Percentiles rank a stretch among this genome's conserved stretches.
Conservation (phyloP, 2,329 filamentous ascomycete genomes). For the Arthrobotrys megalospora region DNA sequence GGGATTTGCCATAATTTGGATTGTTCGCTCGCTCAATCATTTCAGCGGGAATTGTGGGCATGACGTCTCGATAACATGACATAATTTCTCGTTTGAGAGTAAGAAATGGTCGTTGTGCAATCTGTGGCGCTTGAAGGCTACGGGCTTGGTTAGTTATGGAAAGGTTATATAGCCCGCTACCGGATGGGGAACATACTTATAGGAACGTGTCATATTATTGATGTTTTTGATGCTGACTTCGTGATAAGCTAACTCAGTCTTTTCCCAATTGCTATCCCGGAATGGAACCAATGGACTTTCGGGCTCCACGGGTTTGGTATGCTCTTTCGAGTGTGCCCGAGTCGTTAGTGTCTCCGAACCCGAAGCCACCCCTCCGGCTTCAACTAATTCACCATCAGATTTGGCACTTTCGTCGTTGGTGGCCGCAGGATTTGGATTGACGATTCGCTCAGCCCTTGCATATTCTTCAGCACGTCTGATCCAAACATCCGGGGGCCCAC, state of each 20-base stretch:
- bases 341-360: conserved; percentile 34
- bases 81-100: conserved; percentile 84
- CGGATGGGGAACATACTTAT: conserved; percentile 73
- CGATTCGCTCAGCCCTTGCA: conserved; percentile 79
- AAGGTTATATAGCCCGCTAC: background rate
- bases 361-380: background rate
- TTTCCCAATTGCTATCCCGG: conserved; percentile 83
- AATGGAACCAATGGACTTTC: conserved; percentile 73
- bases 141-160: background rate
- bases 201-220: conserved; percentile 84
- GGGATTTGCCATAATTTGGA: conserved; percentile 52
- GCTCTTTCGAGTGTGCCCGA: background rate
- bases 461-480: conserved; percentile 80
- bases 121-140: conserved; percentile 84
- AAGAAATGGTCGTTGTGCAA: conserved; percentile 94
- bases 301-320: background rate
- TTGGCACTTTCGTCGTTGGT: conserved; percentile 64
- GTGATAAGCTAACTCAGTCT: conserved; percentile 81
- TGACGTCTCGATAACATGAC: conserved; percentile 87
- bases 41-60: conserved; percentile 79
- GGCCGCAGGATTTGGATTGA: conserved; percentile 75
- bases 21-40: conserved; percentile 73
- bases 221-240: conserved; percentile 81
- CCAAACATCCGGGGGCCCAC: conserved; percentile 81
- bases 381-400: conserved; percentile 16